phyloP scores from a whole-genome alignment of 2,329 filamentous ascomycete genomes.

The Sarocladiaceae sp. region DNA sequence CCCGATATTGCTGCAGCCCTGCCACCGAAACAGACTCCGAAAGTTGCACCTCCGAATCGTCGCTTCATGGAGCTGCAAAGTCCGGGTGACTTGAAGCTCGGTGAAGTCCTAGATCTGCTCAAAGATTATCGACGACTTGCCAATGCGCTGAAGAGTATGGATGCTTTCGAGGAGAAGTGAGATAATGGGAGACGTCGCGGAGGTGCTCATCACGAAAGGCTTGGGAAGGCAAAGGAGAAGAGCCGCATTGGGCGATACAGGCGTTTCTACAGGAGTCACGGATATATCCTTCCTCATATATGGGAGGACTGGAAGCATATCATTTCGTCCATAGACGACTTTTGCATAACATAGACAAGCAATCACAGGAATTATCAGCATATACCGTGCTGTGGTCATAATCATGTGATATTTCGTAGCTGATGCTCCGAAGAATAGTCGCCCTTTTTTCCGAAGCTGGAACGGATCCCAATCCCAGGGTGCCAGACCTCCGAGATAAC shows the following conservation, averaged over 20 bases:
- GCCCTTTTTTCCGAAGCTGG: too few species aligned
- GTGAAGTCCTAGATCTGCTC: slow-evolving; percentile 69
- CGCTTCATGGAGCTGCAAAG: slow-evolving; percentile 70
- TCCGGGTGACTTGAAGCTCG: slow-evolving; percentile 64
- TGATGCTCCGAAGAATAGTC: too few species aligned
- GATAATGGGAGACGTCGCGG: not conserved
- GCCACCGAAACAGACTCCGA: slow-evolving; percentile 48
- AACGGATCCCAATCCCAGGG: not conserved
- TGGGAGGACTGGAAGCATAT: too few species aligned
- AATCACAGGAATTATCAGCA: not conserved
- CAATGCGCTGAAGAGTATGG: slow-evolving; percentile 57
- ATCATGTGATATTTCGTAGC: not conserved
- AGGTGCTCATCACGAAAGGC: too few species aligned
- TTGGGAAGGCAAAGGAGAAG: too few species aligned
- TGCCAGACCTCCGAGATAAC: not conserved
- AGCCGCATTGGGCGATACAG: too few species aligned
- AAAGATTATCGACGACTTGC: slow-evolving; percentile 73
- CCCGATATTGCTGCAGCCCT: slow-evolving; percentile 53
- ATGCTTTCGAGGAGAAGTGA: slow-evolving; percentile 49
- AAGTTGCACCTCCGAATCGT: slow-evolving; percentile 63
- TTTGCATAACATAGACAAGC: not conserved
- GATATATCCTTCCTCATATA: too few species aligned
- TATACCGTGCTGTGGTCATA: not conserved
- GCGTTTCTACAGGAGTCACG: too few species aligned
- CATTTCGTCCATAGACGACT: too few species aligned